These are phyloP conservation scores for Liriodendron chinense DNA, from an alignment of 164 flowering plant genomes.

Conservation along the genomic window DNA sequence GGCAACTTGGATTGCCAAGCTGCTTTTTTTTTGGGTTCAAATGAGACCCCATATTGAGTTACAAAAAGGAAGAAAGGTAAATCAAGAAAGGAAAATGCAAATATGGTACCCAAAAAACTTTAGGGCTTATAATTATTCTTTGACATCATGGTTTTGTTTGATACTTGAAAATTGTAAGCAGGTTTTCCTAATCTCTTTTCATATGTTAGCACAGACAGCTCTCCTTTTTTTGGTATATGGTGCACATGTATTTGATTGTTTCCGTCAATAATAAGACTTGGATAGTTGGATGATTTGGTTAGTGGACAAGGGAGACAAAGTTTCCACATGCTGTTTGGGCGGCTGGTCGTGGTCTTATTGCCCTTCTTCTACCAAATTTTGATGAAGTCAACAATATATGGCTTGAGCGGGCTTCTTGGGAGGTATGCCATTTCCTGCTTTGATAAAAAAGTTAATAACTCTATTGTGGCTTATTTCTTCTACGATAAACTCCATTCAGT, in stretches of 20 bases:
- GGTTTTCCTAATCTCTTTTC: no score
- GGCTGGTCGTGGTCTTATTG: constrained; percentile 92
- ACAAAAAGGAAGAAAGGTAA: neutral
- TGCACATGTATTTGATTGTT: neutral
- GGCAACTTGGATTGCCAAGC: no score
- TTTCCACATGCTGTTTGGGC: constrained; percentile 99
- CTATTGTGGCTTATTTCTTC: no score
- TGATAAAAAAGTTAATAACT: no score
- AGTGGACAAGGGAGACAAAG: constrained; percentile 93
- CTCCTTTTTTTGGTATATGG: no score
- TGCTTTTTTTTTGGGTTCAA: no score
- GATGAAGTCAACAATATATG: constrained; percentile 84
- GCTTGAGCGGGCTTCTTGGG: constrained; percentile 94
- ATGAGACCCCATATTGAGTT: neutral
- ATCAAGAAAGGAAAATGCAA: neutral
- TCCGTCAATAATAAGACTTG: constrained; percentile 11
- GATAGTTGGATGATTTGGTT: constrained; percentile 12
- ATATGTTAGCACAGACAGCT: no score
- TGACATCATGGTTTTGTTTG: neutral
- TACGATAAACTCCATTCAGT: neutral
- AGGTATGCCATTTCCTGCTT: constrained; percentile 43
- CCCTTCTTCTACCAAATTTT: constrained; percentile 83
- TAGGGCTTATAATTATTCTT: neutral
- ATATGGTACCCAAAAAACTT: neutral
- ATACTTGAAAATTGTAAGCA: no score